Evolutionary conservation across 805 yeast genomes (phyloP).

Genomic region (Myxozyma monticola): DNA sequence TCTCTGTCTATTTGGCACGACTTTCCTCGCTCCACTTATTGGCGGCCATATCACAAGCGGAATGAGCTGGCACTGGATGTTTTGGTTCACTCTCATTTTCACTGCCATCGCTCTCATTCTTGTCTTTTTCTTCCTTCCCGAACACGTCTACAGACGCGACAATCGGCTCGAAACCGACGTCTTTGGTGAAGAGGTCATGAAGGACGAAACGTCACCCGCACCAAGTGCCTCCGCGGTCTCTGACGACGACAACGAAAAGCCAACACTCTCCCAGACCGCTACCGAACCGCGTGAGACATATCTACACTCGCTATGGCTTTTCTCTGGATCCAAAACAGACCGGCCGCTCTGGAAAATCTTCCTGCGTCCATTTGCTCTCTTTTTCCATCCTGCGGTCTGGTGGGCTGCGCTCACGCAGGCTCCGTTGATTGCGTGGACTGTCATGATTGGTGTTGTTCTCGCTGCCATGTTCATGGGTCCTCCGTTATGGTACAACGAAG

Average conservation of each 20-base stretch:
- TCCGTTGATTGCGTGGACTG: slow-evolving; percentile 30
- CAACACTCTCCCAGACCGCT: not conserved
- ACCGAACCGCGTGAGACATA: slow-evolving; percentile 14
- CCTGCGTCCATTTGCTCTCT: slow-evolving; percentile 26
- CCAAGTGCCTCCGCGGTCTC: not conserved
- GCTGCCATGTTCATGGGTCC: slow-evolving; percentile 30
- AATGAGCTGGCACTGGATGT: slow-evolving; percentile 31
- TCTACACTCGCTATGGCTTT: slow-evolving; percentile 16
- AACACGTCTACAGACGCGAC: slow-evolving; percentile 22
- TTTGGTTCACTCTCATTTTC: slow-evolving; percentile 24
- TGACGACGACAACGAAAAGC: slow-evolving; percentile 3
- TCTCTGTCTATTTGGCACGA: slow-evolving; percentile 50
- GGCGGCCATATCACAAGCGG: slow-evolving; percentile 20
- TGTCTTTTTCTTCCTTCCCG: slow-evolving; percentile 28
- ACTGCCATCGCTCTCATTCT: slow-evolving; percentile 17
- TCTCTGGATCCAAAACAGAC: slow-evolving; percentile 22
- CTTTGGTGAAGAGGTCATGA: slow-evolving; percentile 9
- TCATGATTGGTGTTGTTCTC: slow-evolving; percentile 27
- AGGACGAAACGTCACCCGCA: not conserved
- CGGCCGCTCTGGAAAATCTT: slow-evolving; percentile 26
- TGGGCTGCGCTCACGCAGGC: slow-evolving; percentile 30
- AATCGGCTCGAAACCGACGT: slow-evolving; percentile 17
- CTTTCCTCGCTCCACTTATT: slow-evolving; percentile 27
- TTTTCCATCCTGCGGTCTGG: slow-evolving; percentile 22
- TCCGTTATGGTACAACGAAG: slow-evolving; percentile 27